Evolutionary conservation across 371 early-diverging fungal species (phyloP).

Genomic region (Hamiltosporidium tvaerminnensis): DNA sequence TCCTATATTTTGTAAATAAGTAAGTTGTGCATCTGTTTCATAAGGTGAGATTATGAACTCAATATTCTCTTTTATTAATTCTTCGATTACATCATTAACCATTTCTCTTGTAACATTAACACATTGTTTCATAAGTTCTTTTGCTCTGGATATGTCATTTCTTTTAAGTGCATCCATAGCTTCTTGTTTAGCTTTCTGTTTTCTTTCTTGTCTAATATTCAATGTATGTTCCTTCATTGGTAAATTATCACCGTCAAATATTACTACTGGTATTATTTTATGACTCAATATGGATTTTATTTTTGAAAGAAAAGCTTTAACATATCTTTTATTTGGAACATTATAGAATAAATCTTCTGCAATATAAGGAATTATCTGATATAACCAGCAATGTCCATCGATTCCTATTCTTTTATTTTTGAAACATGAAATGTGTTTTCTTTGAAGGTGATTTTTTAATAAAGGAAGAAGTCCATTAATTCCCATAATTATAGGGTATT

Average conservation of each 20-base stretch:
- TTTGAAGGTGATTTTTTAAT: constrained; percentile 29
- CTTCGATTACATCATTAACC: constrained; percentile 55
- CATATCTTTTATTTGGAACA: constrained; percentile 20
- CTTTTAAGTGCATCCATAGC: constrained; percentile 55
- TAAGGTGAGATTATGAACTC: constrained; percentile 79
- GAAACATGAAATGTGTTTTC: constrained; percentile 21
- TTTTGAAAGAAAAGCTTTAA: constrained; percentile 29
- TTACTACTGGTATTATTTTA: constrained; percentile 65
- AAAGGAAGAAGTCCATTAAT: constrained; percentile 53
- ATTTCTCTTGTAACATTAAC: constrained; percentile 63
- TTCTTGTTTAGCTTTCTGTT: constrained; percentile 38
- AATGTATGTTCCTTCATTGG: constrained; percentile 68
- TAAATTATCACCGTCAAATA: constrained; percentile 81
- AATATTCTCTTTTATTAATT: constrained; percentile 57
- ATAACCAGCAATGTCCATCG: constrained; percentile 53
- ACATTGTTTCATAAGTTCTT: constrained; percentile 7
- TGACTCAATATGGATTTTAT: constrained; percentile 3
- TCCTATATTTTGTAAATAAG: constrained; percentile 61
- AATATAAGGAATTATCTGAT: constrained; percentile 30
- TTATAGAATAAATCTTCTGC: constrained; percentile 41
- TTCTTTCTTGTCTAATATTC: constrained; percentile 36
- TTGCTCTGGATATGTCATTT: constrained; percentile 42
- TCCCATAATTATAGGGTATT: constrained; percentile 46
- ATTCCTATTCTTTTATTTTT: constrained; percentile 40
- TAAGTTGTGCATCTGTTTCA: constrained; percentile 91